Evolutionary conservation across 306 rosid species (phyloP).

Genomic region (Datisca glomerata): DNA sequence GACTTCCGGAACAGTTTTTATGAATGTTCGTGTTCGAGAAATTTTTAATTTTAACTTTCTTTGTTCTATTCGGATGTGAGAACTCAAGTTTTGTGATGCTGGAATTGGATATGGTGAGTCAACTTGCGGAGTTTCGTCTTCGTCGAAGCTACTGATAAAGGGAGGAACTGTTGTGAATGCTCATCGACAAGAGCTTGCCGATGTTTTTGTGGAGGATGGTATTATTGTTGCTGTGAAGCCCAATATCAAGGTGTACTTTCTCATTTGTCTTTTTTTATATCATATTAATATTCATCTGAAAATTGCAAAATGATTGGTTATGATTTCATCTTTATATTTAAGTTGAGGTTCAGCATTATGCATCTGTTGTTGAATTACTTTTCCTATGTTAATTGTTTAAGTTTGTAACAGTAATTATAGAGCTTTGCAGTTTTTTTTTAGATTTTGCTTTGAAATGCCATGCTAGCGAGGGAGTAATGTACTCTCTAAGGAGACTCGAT

Average conservation of each 20-base stretch:
- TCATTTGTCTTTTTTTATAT: background rate
- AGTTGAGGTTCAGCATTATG: too few relatives aligned
- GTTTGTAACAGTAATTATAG: too few relatives aligned
- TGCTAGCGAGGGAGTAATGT: too few relatives aligned
- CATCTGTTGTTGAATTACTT: too few relatives aligned
- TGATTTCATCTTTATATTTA: background rate
- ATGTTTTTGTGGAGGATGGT: constrained; percentile 78
- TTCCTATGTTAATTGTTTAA: too few relatives aligned
- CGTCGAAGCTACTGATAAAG: constrained; percentile 57
- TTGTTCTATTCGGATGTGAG: too few relatives aligned
- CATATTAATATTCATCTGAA: background rate
- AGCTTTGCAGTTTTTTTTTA: too few relatives aligned
- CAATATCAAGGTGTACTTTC: constrained; percentile 31
- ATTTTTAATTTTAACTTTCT: too few relatives aligned
- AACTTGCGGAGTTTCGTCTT: constrained; percentile 22
- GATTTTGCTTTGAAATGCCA: too few relatives aligned
- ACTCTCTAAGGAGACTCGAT: too few relatives aligned
- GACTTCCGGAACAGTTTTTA: too few relatives aligned
- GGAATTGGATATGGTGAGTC: constrained; percentile 41
- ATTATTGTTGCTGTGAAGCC: constrained; percentile 63
- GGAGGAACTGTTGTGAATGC: constrained; percentile 82
- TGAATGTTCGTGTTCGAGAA: too few relatives aligned
- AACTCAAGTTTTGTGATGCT: constrained; percentile 82
- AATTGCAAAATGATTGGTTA: background rate
- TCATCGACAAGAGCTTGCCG: constrained; percentile 61